Conservation (phyloP, 495 filamentous ascomycete genomes). For the Penicillium riverlandense region DNA sequence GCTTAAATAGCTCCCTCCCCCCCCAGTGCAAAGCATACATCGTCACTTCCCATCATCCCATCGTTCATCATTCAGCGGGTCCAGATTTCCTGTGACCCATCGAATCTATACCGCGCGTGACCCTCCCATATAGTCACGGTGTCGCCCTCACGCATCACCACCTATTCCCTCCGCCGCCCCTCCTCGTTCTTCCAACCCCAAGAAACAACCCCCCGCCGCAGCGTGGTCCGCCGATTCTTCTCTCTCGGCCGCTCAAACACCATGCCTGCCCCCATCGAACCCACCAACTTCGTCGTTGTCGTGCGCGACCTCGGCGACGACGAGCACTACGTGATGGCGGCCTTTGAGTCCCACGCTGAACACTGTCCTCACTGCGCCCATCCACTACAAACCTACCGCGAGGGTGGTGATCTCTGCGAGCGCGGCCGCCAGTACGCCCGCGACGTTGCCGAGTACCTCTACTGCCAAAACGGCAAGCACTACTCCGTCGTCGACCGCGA, state of each 20-base stretch:
- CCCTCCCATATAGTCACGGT: slow-evolving; percentile 21
- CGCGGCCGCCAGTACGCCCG: slow-evolving; percentile 39
- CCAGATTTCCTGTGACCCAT: not conserved
- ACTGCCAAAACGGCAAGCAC: slow-evolving; percentile 38
- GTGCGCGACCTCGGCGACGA: slow-evolving; percentile 38
- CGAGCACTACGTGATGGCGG: slow-evolving; percentile 21
- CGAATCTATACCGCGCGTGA: slow-evolving; percentile 13
- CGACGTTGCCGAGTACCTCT: slow-evolving; percentile 43
- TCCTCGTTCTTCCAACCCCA: slow-evolving; percentile 4
- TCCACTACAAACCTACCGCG: slow-evolving; percentile 26
- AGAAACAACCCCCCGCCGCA: slow-evolving; percentile 16
- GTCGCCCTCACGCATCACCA: slow-evolving; percentile 25
- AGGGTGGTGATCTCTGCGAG: slow-evolving; percentile 36
- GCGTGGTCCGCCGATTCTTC: slow-evolving; percentile 9
- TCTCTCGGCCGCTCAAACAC: slow-evolving; percentile 19
- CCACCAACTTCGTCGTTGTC: slow-evolving; percentile 19
- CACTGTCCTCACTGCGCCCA: slow-evolving; percentile 35
- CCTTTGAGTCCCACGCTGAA: slow-evolving; percentile 13
- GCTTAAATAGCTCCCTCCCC: slow-evolving; percentile 1
- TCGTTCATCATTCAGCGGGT: not conserved
- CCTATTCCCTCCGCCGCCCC: slow-evolving; percentile 18
- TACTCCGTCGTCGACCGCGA: slow-evolving; percentile 44
- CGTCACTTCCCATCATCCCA: not conserved
- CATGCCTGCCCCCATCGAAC: slow-evolving; percentile 27
- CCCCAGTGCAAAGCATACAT: not conserved